phyloP scores from a whole-genome alignment of 2,329 filamentous ascomycete species.

The Trichophyton equinum region DNA sequence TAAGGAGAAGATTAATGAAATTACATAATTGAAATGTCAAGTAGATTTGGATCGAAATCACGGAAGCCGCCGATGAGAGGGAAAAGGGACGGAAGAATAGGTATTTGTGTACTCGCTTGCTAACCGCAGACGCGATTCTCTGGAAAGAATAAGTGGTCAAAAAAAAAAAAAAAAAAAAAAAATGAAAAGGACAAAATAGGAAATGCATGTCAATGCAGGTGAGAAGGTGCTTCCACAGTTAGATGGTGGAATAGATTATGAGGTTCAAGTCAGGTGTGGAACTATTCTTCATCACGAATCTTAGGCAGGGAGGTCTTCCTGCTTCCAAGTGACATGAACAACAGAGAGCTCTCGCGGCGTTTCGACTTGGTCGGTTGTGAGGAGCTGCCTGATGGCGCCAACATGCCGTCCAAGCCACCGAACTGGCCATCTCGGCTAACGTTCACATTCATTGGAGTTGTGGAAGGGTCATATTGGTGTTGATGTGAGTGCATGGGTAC shows the following conservation, averaged over 20 bases:
- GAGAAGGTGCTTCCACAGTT: not conserved
- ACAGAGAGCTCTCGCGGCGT: constrained; percentile 37
- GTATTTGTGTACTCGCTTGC: not conserved
- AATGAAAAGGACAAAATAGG: not conserved
- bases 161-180: not conserved
- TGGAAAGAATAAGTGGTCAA: not conserved
- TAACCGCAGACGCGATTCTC: not conserved
- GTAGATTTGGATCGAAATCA: not conserved
- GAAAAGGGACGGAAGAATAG: not conserved
- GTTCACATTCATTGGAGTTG: not conserved
- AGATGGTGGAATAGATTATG: not conserved
- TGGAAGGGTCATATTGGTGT: constrained; percentile 1
- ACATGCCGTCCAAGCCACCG: constrained; percentile 28
- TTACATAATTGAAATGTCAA: not conserved
- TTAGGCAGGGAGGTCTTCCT: constrained; percentile 18
- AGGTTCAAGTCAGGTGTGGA: not conserved
- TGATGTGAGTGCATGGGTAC: constrained; percentile 35
- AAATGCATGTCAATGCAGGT: not conserved
- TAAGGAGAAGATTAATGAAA: not conserved
- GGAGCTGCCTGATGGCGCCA: constrained; percentile 22
- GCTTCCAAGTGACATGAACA: constrained; percentile 32
- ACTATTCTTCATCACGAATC: constrained; percentile 15
- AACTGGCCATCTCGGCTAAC: constrained; percentile 11
- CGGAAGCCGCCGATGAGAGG: not conserved
- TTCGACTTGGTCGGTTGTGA: constrained; percentile 28